Percentiles rank a stretch among this genome's conserved stretches.
phyloP scores from a whole-genome alignment of 495 filamentous ascomycete species.

The Opeltia flavorubescens region DNA sequence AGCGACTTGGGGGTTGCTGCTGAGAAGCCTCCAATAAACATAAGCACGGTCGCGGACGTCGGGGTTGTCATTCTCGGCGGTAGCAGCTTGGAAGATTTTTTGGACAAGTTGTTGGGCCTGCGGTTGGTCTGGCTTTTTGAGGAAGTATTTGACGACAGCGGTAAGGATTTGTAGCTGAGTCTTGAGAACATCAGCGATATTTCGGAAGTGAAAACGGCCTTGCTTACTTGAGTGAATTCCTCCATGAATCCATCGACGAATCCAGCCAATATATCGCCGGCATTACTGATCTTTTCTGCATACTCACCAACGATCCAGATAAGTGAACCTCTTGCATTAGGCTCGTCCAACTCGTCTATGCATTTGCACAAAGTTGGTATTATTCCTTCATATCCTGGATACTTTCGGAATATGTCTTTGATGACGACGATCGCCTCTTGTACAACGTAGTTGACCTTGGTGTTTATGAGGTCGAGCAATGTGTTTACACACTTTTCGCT shows the following conservation, averaged over 20 bases:
- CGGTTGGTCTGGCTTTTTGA: constrained; percentile 81
- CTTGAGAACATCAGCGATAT: constrained; percentile 24
- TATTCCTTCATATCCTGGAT: constrained; percentile 94
- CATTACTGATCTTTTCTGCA: constrained; percentile 96
- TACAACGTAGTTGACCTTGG: constrained; percentile 97
- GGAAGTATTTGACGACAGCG: constrained; percentile 89
- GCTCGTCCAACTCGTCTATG: constrained; percentile 93
- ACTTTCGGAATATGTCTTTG: constrained; percentile 96
- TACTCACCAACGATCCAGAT: constrained; percentile 99
- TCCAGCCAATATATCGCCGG: constrained; percentile 70
- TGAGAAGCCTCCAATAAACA: constrained; percentile 96
- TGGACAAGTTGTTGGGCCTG: constrained; percentile 86
- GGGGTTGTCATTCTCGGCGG: constrained; percentile 89
- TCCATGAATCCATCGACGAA: constrained; percentile 90
- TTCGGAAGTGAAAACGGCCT: not conserved
- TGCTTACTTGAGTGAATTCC: constrained; percentile 67
- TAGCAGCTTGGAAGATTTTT: constrained; percentile 83
- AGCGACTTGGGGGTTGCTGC: constrained; percentile 76
- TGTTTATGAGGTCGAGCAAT: constrained; percentile 82
- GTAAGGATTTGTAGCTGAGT: constrained; percentile 93
- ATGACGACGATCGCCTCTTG: constrained; percentile 97
- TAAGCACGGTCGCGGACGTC: constrained; percentile 95
- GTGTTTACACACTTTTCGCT: constrained; percentile 93
- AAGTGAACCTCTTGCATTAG: constrained; percentile 75
- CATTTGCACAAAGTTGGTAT: constrained; percentile 93